Evolutionary conservation across 176 grass and related monocot genomes (phyloP).

Genomic region (Echinochloa phyllopogon): DNA sequence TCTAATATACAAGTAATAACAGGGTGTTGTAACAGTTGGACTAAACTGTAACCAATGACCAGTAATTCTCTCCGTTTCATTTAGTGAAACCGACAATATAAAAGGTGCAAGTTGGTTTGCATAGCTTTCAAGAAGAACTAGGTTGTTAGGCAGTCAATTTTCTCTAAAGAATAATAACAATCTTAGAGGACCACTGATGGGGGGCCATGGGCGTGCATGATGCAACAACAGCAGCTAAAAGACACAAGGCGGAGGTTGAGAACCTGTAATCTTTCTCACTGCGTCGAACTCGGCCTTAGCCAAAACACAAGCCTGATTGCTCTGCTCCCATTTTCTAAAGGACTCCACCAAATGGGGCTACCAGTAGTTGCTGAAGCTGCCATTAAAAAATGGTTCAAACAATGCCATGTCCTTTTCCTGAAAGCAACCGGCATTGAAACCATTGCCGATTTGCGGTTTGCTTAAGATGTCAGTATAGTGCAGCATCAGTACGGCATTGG

Average conservation of each 20-base stretch:
- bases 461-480: constrained; percentile 16
- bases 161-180: constrained; percentile 2
- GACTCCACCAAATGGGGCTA: constrained; percentile 28
- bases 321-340: constrained; percentile 22
- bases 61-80: neutral
- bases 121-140: constrained; percentile 41
- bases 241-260: constrained; percentile 27
- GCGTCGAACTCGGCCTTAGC: constrained; percentile 25
- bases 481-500: neutral
- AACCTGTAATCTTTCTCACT: constrained; percentile 29
- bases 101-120: constrained; percentile 12
- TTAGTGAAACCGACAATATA: neutral
- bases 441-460: neutral
- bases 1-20: neutral
- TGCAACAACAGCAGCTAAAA: constrained; percentile 39
- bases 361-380: neutral
- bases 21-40: neutral
- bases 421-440: constrained; percentile 24
- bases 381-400: neutral
- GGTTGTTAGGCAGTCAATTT: constrained; percentile 23
- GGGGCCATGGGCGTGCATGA: constrained; percentile 5
- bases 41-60: neutral
- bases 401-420: constrained; percentile 20
- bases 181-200: constrained; percentile 31
- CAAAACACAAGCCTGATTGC: constrained; percentile 20